A percentile compares a stretch with the other conserved stretches of the same genome.
These are phyloP conservation scores for Persicaria maculosa DNA, from an alignment of 148 eudicot genomes.

Conservation along the genomic window DNA sequence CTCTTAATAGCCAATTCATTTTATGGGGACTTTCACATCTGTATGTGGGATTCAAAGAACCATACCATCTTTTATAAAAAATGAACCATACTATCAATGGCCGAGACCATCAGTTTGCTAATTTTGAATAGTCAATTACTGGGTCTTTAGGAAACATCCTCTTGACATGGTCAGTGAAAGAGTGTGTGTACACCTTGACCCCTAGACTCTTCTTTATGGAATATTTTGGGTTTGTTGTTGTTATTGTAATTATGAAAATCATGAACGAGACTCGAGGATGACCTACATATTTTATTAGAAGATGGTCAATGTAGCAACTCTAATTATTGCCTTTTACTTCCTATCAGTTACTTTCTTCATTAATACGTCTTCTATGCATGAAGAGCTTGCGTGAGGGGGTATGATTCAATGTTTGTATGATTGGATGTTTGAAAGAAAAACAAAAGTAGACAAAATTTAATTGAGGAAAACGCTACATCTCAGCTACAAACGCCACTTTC, in stretches of 20 bases:
- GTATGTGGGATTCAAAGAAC: neutral
- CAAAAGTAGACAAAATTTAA: neutral
- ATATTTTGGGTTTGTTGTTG: no score
- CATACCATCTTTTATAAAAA: neutral
- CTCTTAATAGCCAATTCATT: neutral
- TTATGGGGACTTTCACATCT: neutral
- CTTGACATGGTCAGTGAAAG: no score
- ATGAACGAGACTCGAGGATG: neutral
- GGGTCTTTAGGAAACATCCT: no score
- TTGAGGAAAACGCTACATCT: neutral
- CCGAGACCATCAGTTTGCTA: neutral
- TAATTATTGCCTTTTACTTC: neutral
- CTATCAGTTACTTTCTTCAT: neutral
- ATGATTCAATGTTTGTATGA: neutral
- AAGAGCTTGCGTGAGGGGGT: neutral
- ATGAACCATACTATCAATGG: neutral
- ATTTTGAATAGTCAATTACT: neutral
- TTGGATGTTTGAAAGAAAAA: neutral
- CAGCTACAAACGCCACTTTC: neutral
- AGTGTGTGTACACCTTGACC: no score
- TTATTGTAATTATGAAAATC: neutral
- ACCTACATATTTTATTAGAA: neutral
- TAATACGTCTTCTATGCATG: neutral
- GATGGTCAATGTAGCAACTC: neutral
- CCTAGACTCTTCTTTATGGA: no score